Base-by-base conservation (phyloP, 345 rosid species). In the Theobroma cacao region DNA sequence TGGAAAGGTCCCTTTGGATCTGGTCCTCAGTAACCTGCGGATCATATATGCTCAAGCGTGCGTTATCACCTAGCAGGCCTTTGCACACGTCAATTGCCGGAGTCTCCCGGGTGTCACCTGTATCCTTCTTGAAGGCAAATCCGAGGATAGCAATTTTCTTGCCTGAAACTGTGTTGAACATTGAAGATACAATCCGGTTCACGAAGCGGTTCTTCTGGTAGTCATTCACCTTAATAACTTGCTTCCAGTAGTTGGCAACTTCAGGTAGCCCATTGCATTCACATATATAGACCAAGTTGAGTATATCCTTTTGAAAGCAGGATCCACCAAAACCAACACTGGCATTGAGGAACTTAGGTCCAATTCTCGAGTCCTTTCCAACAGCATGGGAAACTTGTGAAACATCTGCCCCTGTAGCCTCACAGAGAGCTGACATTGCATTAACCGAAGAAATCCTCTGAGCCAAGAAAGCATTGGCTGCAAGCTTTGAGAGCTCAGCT, bases 301-400 rank as follows among this genome's bases (percentile, higher is more conserved):
- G 79, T 62, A 94, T 94, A 28, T 94, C 97, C 85, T 94, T 92
- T 52, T 91, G 95, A 82, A 94, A 94, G 82, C 97, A 92, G 8
- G 97, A 93, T 28, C 98, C 98, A 0, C 98, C 97, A 34, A 94
- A 94, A 62, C 94, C 98, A 36, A 94, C 95, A 77, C 98, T 94
- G 3, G 98, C 86, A 71, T 91, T 92, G 64, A 92, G 83, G 82
- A 94, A 94, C 87, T 89, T 91, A 28, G 91, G 87, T 28, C 97
- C 98, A 22, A 94, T 90, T 77, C 97, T 88, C 2, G 93, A 64
- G 77, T 94, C 97, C 72, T 85, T 93, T 10, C 97, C 98, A 17
- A 92, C 83, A 11, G 97, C 92, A 74, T 81, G 84, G 3, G 94
- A 84, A 43, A 93, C 98, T 80, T 93, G 83, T 0, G 90, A 66